A percentile compares a stretch with the other conserved stretches of the same genome.
These are phyloP conservation scores for Trichosanthes truncata DNA, from an alignment of 306 rosid genomes.

Conservation along the genomic window DNA sequence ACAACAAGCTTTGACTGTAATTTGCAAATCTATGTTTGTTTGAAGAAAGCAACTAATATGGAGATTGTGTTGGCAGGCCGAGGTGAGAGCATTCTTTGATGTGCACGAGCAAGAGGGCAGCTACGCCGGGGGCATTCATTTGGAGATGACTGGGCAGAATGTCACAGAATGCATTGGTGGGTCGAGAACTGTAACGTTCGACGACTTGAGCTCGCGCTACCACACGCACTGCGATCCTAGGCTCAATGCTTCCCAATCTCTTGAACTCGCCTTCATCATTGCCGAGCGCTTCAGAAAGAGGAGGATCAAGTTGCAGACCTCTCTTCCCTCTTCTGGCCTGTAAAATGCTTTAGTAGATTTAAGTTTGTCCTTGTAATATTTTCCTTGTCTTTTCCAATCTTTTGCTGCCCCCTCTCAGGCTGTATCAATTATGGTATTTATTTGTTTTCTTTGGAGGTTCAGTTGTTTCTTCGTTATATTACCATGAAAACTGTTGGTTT, in stretches of 20 bases:
- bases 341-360: slow-evolving; percentile 21
- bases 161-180: slow-evolving; percentile 99
- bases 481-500: slow-evolving; percentile 1
- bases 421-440: neutral
- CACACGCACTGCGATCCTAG: slow-evolving; percentile 99
- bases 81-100: slow-evolving; percentile 96
- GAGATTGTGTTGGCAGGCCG: slow-evolving; percentile 44
- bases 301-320: slow-evolving; percentile 62
- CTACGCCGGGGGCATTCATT: slow-evolving; percentile 89
- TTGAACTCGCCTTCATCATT: slow-evolving; percentile 93
- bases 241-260: slow-evolving; percentile 93
- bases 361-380: slow-evolving; percentile 7
- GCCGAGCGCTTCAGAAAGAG: slow-evolving; percentile 86
- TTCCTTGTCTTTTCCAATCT: neutral
- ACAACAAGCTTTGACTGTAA: neutral
- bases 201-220: slow-evolving; percentile 89
- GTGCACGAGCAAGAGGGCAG: slow-evolving; percentile 99
- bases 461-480: neutral
- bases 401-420: neutral
- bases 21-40: neutral
- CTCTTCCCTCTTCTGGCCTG: slow-evolving; percentile 25
- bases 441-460: neutral
- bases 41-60: neutral
- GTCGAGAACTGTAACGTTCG: slow-evolving; percentile 83
- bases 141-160: slow-evolving; percentile 98